Base-by-base conservation (phyloP, 768 basidiomycete genomes). In the Phanerochaete carnosa region DNA sequence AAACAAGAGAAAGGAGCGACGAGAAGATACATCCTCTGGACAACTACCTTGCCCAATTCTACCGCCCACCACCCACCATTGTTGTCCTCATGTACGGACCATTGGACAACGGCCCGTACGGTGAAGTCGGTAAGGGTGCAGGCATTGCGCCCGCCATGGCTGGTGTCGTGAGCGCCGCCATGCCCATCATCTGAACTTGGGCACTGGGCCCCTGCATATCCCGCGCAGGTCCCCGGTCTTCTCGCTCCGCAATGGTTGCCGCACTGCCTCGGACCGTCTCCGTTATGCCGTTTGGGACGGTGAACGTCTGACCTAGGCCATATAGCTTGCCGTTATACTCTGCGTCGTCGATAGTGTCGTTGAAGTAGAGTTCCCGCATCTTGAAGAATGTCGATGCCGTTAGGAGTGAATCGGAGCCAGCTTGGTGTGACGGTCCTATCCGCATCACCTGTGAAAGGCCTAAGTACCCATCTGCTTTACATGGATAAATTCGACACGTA, bases 351-450 rank as follows among this genome's bases (percentile, higher is more conserved):
- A 97, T 82, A n/a, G 84, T 78, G 71, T 94, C 90, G 62, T 88
- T 85, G 77, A 99, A 99, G 76, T 95, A 98, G 16, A 90, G 74
- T 65, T 94, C 87, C 29, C 92, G 86, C 84, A 98, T 92, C 74
- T 95, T 92, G 88, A 98, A 98, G 77, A 98, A 98, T 0, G 93
- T 93, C 1, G 89, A 86, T 2, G 94, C 86, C 7, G 95, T 98
- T 49, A 99, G 83, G 45, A 98, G 87, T 15, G 92, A 94, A 71
- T 98, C 97, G n/a, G 94, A 95, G 15, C 97, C 96, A 11, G 96
- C 95, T 77, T 97, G 96, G 74, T 97, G 95, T 58, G 94, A 92
- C 23, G 87, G 83, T 5, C 94, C 94, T 73, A 94, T 92, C 46
- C 95, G 86, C 75, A 88, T 79, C 29, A 97, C 89, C 95, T 96